These are phyloP conservation scores for Irpex sp. DNA, from an alignment of 1,284 basidiomycete species.

Conservation along the genomic window DNA sequence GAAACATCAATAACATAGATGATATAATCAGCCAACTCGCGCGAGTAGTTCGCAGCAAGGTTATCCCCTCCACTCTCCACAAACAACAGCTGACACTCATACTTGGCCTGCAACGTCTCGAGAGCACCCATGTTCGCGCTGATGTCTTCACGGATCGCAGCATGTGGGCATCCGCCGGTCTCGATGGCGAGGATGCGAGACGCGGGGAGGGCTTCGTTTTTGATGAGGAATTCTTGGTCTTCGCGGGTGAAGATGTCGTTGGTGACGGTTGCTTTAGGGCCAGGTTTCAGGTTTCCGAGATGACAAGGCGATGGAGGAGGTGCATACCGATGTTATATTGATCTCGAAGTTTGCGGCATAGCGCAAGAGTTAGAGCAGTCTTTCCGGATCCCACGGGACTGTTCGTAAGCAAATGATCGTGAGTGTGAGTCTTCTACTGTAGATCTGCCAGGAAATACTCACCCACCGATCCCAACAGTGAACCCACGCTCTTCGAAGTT, in stretches of 20 bases:
- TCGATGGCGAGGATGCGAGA: conserved; percentile 96
- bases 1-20: conserved; percentile 93
- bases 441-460: conserved; percentile 31
- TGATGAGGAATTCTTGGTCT: conserved; percentile 97
- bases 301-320: conserved; percentile 9
- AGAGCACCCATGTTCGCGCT: conserved; percentile 96
- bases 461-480: conserved; percentile 98
- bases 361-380: conserved; percentile 92
- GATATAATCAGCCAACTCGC: conserved; percentile 97
- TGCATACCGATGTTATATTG: conserved; percentile 89
- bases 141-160: conserved; percentile 97
- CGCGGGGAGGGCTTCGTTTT: conserved; percentile 88
- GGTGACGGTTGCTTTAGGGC: conserved; percentile 83
- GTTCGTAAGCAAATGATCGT: conserved; percentile 8
- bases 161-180: conserved; percentile 96
- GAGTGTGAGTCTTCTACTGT: background rate
- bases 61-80: conserved; percentile 98
- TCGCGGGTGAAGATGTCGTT: conserved; percentile 98
- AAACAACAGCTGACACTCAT: conserved; percentile 86
- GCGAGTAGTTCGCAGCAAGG: conserved; percentile 94
- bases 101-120: conserved; percentile 95
- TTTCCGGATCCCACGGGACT: conserved; percentile 98
- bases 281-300: background rate
- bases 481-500: conserved; percentile 96
- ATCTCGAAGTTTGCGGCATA: conserved; percentile 89